A percentile compares a stretch with the other conserved stretches of the same genome.
These are phyloP conservation scores for Dendrobium chrysotoxum DNA, from an alignment of 106 monocot species.

Conservation along the genomic window DNA sequence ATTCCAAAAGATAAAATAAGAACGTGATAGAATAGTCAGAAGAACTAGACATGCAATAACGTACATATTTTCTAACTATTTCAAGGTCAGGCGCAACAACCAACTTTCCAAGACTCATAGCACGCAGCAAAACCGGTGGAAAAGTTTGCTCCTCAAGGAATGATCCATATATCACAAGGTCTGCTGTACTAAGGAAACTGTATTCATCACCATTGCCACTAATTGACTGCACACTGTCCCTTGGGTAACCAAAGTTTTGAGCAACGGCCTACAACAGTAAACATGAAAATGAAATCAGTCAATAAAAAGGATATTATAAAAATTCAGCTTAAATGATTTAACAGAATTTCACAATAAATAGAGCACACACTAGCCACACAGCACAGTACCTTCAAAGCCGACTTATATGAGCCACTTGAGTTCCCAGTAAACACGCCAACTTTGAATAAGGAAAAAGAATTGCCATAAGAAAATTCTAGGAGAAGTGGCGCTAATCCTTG, in stretches of 20 bases:
- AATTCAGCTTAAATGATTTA: neutral
- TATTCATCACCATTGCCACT: slow-evolving; percentile 25
- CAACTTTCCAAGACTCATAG: slow-evolving; percentile 80
- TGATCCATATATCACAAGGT: slow-evolving; percentile 89
- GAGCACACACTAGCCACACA: neutral
- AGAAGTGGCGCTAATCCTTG: slow-evolving; percentile 59
- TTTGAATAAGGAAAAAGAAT: slow-evolving; percentile 42
- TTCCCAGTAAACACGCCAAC: slow-evolving; percentile 48
- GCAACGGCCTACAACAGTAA: slow-evolving; percentile 33
- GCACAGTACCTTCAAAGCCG: slow-evolving; percentile 59
- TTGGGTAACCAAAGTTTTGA: slow-evolving; percentile 44
- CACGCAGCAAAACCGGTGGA: slow-evolving; percentile 56
- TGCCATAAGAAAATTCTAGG: slow-evolving; percentile 31
- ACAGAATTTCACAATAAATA: neutral
- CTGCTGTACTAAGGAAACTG: slow-evolving; percentile 47
- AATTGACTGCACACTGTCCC: slow-evolving; percentile 35
- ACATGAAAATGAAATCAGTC: neutral
- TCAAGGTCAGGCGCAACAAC: slow-evolving; percentile 80
- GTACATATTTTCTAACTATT: slow-evolving; percentile 78
- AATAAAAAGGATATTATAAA: neutral
- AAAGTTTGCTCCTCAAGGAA: slow-evolving; percentile 92
- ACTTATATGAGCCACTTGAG: slow-evolving; percentile 31
- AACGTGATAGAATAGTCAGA: neutral
- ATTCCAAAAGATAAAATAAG: slow-evolving; percentile 7
- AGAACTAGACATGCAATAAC: slow-evolving; percentile 14